Evolutionary conservation across 1,139 yeast genomes (phyloP), one percentile per base, ranked within the genome.

Genomic region (Hyphopichia fennica): DNA sequence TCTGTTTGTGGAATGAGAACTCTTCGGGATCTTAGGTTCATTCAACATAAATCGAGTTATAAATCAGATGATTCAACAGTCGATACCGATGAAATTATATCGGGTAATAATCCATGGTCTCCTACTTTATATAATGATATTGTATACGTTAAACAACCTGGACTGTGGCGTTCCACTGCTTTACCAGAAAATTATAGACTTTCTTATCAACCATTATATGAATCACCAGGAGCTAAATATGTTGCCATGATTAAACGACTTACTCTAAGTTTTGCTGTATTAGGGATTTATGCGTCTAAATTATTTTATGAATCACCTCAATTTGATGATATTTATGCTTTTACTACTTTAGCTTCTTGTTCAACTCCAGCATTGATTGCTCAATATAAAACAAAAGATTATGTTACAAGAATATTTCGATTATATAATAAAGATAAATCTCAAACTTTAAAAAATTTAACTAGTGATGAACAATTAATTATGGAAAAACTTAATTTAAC

Each of bases 321-420:
- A 41, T 70, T 83, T 40, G 82, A 84, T 35, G 79, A 77, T 17
- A 62, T 74, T 23, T 69, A 82, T 43, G 82, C 86, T 1, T 51
- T 72, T 30, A 52, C 72, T 4, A 66, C 77, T 15, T 56, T 74
- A 1, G 46, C 62, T 0, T 53, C 75, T 1, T 65, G 79, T 7
- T 48, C 72, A 8, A 38, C 71, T 1, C 87, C 88, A 0, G 75
- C 75, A 2, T 75, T 77, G 0, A 52, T 71, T 4, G 71, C 78
- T 2, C 80, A 82, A 44, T 81, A 72, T 54, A 71, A 82, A 43
- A 80, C 89, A 2, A 69, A 72, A 36, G 82, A 87, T 41, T 85
- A 85, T 50, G 95, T 87, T 22, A 72, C 88, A 1, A 68, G 90
- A 49, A 81, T 87, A 13, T 86, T 81, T 64, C 64, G 96, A 38